A percentile compares a stretch with the other conserved stretches of the same genome.
Evolutionary conservation across 2,329 filamentous ascomycete genomes (phyloP).

Genomic region (Penicillium crustosum): DNA sequence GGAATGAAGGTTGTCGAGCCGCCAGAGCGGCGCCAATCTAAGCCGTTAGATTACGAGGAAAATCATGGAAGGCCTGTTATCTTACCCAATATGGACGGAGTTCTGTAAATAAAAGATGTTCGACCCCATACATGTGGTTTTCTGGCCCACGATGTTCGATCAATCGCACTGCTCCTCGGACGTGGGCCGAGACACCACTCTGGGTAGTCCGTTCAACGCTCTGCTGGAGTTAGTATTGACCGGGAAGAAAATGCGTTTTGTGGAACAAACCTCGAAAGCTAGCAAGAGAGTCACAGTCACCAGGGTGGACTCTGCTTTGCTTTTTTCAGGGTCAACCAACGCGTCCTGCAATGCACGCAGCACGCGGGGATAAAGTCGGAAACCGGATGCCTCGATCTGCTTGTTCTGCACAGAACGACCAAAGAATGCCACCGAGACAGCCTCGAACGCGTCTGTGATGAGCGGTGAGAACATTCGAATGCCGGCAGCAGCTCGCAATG

Average conservation of each 20-base stretch:
- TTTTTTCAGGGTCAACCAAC: conserved; percentile 36
- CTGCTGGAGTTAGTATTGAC: conserved; percentile 17
- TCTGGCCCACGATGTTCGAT: conserved; percentile 42
- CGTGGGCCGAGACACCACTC: conserved; percentile 34
- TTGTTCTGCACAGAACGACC: conserved; percentile 39
- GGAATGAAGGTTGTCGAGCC: conserved; percentile 35
- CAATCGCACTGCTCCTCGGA: conserved; percentile 37
- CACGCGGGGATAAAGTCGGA: conserved; percentile 37
- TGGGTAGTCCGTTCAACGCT: conserved; percentile 40
- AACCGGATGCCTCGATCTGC: conserved; percentile 35
- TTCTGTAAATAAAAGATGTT: conserved; percentile 41
- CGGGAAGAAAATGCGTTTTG: not conserved
- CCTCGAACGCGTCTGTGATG: conserved; percentile 38
- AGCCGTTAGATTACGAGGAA: not conserved
- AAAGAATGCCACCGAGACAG: conserved; percentile 41
- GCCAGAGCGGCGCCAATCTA: conserved; percentile 35
- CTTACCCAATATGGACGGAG: conserved; percentile 43
- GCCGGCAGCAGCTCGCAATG: conserved; percentile 37
- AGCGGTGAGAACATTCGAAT: conserved; percentile 44
- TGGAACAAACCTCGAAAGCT: conserved; percentile 36
- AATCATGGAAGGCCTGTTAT: not conserved
- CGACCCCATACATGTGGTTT: conserved; percentile 42
- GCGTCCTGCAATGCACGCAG: conserved; percentile 40
- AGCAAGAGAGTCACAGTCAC: conserved; percentile 41
- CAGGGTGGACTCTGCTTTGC: conserved; percentile 40